Evolutionary conservation across 2,329 filamentous ascomycete species (phyloP).

Genomic region (Calonectria crousiana): DNA sequence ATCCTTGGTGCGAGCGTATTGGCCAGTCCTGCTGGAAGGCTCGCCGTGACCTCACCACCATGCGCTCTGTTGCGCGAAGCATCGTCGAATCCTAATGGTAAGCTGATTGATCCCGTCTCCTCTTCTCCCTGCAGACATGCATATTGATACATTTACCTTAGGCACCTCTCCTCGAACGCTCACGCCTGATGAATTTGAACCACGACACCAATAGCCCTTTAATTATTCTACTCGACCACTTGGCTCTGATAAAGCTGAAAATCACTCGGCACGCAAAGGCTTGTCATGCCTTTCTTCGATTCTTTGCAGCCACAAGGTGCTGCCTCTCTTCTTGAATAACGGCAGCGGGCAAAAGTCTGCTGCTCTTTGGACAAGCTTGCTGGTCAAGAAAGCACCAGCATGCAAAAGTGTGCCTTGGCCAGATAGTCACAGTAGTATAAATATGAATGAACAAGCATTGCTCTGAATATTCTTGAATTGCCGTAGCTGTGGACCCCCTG

Average conservation of each 20-base stretch:
- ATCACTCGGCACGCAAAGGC: slow-evolving; percentile 12
- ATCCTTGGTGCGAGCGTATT: slow-evolving; percentile 43
- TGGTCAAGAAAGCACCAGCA: slow-evolving; percentile 27
- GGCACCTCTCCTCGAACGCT: neutral
- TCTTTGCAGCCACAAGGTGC: slow-evolving; percentile 23
- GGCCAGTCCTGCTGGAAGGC: slow-evolving; percentile 55
- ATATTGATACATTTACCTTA: neutral
- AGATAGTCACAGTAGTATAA: slow-evolving; percentile 32
- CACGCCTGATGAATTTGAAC: neutral
- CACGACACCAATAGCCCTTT: neutral
- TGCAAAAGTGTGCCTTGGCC: slow-evolving; percentile 31
- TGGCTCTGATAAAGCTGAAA: neutral
- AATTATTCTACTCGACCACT: slow-evolving; percentile 6
- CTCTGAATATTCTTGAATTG: slow-evolving; percentile 6
- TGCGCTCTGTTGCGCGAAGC: slow-evolving; percentile 43
- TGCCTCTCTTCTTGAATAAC: slow-evolving; percentile 38
- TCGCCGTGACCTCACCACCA: slow-evolving; percentile 48
- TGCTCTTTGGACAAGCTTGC: slow-evolving; percentile 34
- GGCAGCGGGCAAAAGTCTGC: slow-evolving; percentile 32
- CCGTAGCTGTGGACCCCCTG: slow-evolving; percentile 4
- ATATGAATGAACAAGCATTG: slow-evolving; percentile 30
- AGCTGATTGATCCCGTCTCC: slow-evolving; percentile 25
- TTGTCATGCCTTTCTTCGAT: slow-evolving; percentile 23
- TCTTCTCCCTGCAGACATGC: too few species aligned
- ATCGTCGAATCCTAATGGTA: slow-evolving; percentile 42